A percentile compares a stretch with the other conserved stretches of the same genome.
Conservation (phyloP, 2,329 filamentous ascomycete species). For the Colletotrichum tofieldiae region DNA sequence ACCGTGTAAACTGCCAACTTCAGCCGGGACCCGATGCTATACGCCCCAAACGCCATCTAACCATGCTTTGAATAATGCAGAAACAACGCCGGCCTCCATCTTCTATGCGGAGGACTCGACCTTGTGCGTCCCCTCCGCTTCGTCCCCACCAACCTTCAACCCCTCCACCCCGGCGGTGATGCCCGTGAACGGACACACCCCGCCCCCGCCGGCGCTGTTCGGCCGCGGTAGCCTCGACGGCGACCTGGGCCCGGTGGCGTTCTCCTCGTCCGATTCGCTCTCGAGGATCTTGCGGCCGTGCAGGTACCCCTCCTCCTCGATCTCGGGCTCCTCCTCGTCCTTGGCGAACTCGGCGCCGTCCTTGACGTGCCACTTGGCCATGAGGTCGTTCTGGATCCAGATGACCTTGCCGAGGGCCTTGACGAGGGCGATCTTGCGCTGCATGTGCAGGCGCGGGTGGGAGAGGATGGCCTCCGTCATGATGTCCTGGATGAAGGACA, state of each 20-base stretch:
- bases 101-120: conserved; percentile 14
- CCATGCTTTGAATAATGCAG: neutral
- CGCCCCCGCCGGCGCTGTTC: conserved; percentile 42
- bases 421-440: conserved; percentile 80
- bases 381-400: conserved; percentile 91
- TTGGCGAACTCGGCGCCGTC: conserved; percentile 75
- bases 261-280: conserved; percentile 55
- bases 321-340: conserved; percentile 60
- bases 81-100: neutral
- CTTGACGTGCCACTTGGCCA: conserved; percentile 85
- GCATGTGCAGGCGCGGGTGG: conserved; percentile 76
- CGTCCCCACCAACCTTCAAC: conserved; percentile 5
- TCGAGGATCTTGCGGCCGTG: conserved; percentile 73
- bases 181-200: conserved; percentile 48
- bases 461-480: conserved; percentile 83
- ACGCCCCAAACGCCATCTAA: conserved; percentile 15
- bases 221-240: conserved; percentile 43
- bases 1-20: neutral
- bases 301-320: conserved; percentile 76
- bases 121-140: conserved; percentile 19
- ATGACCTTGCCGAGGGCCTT: conserved; percentile 86
- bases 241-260: conserved; percentile 25
- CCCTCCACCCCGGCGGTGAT: conserved; percentile 39
- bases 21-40: neutral
- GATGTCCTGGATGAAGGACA: conserved; percentile 84